These are phyloP conservation scores for Schoenoplectus tabernaemontani DNA, from an alignment of 202 grass and related monocot genomes.

Conservation along the genomic window DNA sequence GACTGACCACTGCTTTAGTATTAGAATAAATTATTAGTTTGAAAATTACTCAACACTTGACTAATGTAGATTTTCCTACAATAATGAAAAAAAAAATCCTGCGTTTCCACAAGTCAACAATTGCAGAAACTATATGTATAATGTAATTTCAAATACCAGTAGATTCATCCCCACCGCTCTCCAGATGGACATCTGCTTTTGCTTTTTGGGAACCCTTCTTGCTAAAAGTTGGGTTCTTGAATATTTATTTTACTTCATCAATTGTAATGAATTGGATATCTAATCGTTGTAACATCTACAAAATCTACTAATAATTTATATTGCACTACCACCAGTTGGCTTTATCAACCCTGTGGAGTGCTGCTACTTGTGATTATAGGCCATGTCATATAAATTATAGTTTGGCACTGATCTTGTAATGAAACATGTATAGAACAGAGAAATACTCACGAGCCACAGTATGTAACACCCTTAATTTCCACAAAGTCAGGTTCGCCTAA, in stretches of 20 bases:
- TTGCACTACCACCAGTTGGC: not conserved
- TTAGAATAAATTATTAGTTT: too few species aligned
- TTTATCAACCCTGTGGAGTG: not conserved
- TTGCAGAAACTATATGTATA: not conserved
- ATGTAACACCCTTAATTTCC: constrained; percentile 98
- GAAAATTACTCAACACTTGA: too few species aligned
- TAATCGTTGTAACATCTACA: not conserved
- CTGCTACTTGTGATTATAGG: not conserved
- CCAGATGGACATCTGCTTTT: not conserved
- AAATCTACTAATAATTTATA: not conserved
- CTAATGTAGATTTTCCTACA: not conserved
- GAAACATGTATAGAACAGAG: not conserved
- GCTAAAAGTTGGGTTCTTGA: not conserved
- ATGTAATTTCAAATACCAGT: not conserved
- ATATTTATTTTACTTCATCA: not conserved
- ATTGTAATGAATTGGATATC: not conserved
- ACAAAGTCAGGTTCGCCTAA: constrained; percentile 83
- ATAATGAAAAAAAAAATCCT: not conserved
- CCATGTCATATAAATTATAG: not conserved
- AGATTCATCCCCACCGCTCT: not conserved
- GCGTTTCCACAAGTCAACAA: not conserved
- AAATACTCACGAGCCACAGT: constrained; percentile 84
- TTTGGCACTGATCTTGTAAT: not conserved
- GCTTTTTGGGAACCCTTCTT: not conserved
- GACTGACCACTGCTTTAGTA: too few species aligned